These are phyloP conservation scores for Hypoxylon lienhwacheense DNA, from an alignment of 495 filamentous ascomycete genomes.

Conservation along the genomic window DNA sequence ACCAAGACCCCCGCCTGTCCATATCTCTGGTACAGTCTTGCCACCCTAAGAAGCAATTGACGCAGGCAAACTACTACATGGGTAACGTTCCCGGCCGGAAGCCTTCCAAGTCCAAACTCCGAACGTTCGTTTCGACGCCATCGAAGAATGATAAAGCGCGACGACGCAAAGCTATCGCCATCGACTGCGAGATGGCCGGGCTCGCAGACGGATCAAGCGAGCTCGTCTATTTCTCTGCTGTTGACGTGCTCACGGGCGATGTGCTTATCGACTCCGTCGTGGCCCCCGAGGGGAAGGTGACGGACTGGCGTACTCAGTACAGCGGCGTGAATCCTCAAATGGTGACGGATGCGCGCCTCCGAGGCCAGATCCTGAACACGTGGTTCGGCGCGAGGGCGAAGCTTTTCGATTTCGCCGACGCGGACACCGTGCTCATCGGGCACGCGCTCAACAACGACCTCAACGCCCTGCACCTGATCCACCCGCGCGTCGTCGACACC, in stretches of 20 bases:
- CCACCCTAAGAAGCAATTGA: conserved; percentile 1
- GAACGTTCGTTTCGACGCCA: conserved; percentile 5
- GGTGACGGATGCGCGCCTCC: conserved; percentile 12
- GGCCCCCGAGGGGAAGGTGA: conserved; percentile 40
- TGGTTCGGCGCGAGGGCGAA: conserved; percentile 38
- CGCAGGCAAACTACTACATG: conserved; percentile 5
- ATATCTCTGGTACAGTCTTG: background rate
- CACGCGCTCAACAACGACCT: conserved; percentile 35
- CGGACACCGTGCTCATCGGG: conserved; percentile 38
- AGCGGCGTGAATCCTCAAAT: conserved; percentile 40
- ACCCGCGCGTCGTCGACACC: conserved; percentile 40
- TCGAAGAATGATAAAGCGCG: background rate
- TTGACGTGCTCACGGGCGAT: conserved; percentile 51
- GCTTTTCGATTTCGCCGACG: conserved; percentile 46
- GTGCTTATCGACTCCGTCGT: conserved; percentile 50
- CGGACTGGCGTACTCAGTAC: conserved; percentile 44
- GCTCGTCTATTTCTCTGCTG: conserved; percentile 46
- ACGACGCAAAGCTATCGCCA: conserved; percentile 40
- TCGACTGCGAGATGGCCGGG: conserved; percentile 57
- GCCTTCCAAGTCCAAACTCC: background rate
- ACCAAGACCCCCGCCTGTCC: background rate
- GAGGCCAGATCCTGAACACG: conserved; percentile 26
- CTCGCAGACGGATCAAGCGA: conserved; percentile 37
- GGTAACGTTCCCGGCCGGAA: background rate
- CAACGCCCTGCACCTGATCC: conserved; percentile 32